Evolutionary conservation across 306 rosid species (phyloP).

Genomic region (Herpetospermum pedunculosum): DNA sequence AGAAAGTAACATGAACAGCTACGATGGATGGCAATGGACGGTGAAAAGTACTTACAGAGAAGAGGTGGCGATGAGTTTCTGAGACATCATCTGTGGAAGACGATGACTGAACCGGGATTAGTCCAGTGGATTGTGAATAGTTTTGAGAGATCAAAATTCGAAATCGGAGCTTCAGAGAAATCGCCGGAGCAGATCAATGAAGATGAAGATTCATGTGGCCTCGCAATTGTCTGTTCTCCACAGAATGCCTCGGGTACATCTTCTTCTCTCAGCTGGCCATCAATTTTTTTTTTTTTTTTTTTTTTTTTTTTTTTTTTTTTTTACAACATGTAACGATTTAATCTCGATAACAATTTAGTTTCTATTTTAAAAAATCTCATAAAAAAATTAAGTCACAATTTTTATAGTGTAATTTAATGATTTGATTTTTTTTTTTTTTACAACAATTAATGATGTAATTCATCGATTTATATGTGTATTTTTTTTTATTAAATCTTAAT

Average conservation of each 20-base stretch:
- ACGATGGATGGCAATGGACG: not conserved
- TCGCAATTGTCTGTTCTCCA: not conserved
- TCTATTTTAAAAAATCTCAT: too few species aligned
- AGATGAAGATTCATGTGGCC: not conserved
- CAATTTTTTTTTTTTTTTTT: too few species aligned
- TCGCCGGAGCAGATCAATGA: not conserved
- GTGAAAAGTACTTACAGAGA: slow-evolving; percentile 9
- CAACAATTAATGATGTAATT: too few species aligned
- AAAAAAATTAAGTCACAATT: too few species aligned
- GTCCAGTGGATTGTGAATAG: not conserved
- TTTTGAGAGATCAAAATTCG: not conserved
- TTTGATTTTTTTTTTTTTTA: too few species aligned
- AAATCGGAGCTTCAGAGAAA: not conserved
- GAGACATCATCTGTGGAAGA: not conserved
- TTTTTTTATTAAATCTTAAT: too few species aligned
- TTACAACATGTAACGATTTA: too few species aligned
- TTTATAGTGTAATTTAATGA: too few species aligned
- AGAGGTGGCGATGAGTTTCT: slow-evolving; percentile 5
- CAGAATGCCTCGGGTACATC: not conserved
- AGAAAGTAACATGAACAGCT: not conserved
- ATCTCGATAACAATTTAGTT: too few species aligned
- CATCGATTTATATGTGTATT: too few species aligned
- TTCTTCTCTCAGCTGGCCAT: not conserved
- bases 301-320: too few species aligned
- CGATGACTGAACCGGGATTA: not conserved